A percentile compares a stretch with the other conserved stretches of the same genome.
These are phyloP conservation scores for Crithidia mellificae DNA, from an alignment of 208 protist species.

Conservation along the genomic window DNA sequence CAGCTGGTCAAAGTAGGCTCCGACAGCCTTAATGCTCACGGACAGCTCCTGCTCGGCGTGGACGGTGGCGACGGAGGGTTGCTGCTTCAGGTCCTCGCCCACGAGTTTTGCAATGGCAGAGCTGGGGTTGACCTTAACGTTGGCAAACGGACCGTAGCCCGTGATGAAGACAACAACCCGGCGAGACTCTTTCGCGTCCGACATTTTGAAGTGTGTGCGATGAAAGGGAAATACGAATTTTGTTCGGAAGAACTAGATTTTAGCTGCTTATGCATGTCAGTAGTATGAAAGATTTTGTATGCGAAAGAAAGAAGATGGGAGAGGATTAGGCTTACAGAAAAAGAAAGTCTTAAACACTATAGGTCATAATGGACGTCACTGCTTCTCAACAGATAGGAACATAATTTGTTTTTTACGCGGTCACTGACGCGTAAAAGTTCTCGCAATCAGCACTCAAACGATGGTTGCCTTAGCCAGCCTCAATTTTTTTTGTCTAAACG, in stretches of 20 bases:
- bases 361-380: no score
- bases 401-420: no score
- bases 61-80: slow-evolving; percentile 23
- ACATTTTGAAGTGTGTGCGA: background rate
- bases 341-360: no score
- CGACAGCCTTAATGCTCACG: slow-evolving; percentile 39
- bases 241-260: background rate
- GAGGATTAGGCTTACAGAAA: no score
- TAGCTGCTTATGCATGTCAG: background rate
- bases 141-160: slow-evolving; percentile 67
- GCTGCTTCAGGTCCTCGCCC: slow-evolving; percentile 23
- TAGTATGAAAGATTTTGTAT: no score
- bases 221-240: no score
- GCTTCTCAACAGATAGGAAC: no score
- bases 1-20: slow-evolving; percentile 51
- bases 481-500: no score
- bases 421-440: no score
- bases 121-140: slow-evolving; percentile 68
- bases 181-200: background rate
- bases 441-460: no score
- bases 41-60: slow-evolving; percentile 46
- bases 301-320: no score
- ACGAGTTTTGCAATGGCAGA: slow-evolving; percentile 39
- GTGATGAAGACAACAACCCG: slow-evolving; percentile 56
- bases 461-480: no score